Percentiles rank a stretch among this genome's conserved stretches.
phyloP scores from a whole-genome alignment of 129 eudicot species.

The Smallanthus sonchifolius region DNA sequence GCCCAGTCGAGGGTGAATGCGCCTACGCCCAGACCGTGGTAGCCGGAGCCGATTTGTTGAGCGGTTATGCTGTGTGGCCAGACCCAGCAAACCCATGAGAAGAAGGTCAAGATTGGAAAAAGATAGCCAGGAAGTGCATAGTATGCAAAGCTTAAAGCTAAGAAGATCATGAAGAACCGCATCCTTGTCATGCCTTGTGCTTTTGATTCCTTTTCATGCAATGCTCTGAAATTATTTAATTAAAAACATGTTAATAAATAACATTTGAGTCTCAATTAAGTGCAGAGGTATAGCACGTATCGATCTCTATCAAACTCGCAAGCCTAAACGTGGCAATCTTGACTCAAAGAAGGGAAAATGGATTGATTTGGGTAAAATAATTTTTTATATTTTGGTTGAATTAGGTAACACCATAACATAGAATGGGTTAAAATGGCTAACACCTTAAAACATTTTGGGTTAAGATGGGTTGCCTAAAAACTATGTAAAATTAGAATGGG shows the following conservation, averaged over 20 bases:
- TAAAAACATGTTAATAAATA: background rate
- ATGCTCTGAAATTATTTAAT: slow-evolving; percentile 47
- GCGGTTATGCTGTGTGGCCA: slow-evolving; percentile 90
- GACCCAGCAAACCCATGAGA: slow-evolving; percentile 96
- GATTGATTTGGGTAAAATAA: no score
- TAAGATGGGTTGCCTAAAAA: no score
- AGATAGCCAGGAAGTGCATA: slow-evolving; percentile 90
- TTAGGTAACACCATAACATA: no score
- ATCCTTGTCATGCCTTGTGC: slow-evolving; percentile 67
- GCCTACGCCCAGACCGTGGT: slow-evolving; percentile 84
- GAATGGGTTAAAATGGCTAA: no score
- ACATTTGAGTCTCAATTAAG: no score
- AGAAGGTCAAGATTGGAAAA: slow-evolving; percentile 78
- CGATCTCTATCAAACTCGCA: no score
- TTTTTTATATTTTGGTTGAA: no score
- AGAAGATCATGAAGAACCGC: slow-evolving; percentile 67
- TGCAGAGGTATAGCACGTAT: no score
- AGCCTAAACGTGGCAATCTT: no score
- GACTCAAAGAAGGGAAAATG: no score
- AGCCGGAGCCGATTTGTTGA: slow-evolving; percentile 86
- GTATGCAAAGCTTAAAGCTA: slow-evolving; percentile 70
- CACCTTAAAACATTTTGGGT: no score
- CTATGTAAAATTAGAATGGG: no score
- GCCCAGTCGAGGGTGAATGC: slow-evolving; percentile 98
- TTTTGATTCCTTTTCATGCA: slow-evolving; percentile 74